Percentiles rank a stretch among this genome's conserved stretches.
These are phyloP conservation scores for Sporothrix brasiliensis DNA, from an alignment of 2,329 filamentous ascomycete species.

Conservation along the genomic window DNA sequence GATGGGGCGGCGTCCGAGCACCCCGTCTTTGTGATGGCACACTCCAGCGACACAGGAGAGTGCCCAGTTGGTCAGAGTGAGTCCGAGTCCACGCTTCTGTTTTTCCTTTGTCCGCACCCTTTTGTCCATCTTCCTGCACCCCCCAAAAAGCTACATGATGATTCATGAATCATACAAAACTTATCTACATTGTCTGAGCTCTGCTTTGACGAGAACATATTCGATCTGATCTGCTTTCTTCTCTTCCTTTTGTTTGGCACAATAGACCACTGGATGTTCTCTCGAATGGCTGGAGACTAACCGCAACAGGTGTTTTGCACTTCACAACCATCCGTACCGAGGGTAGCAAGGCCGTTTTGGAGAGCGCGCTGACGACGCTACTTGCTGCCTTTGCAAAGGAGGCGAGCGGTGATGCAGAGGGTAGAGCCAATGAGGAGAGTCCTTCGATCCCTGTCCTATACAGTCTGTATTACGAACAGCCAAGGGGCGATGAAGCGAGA, in stretches of 20 bases:
- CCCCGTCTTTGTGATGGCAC: conserved; percentile 66
- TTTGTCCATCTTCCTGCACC: conserved; percentile 12
- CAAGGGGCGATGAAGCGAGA: conserved; percentile 37
- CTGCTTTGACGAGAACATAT: conserved; percentile 73
- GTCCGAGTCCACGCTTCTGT: conserved; percentile 47
- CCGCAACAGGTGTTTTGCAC: conserved; percentile 45
- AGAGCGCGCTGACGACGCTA: conserved; percentile 48
- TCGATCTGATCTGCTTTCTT: conserved; percentile 39
- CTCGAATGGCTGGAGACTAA: conserved; percentile 40
- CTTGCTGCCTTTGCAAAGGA: conserved; percentile 38
- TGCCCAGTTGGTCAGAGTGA: conserved; percentile 88
- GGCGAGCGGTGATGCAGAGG: conserved; percentile 41
- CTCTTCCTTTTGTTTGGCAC: background rate
- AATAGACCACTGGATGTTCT: background rate
- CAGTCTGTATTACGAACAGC: conserved; percentile 60
- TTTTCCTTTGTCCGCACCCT: background rate
- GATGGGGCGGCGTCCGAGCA: conserved; percentile 43
- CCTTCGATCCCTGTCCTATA: conserved; percentile 49
- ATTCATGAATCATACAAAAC: conserved; percentile 74
- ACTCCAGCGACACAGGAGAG: conserved; percentile 90
- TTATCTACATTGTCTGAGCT: conserved; percentile 99
- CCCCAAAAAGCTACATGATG: conserved; percentile 66
- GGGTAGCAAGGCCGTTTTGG: conserved; percentile 46
- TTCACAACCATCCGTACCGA: conserved; percentile 47
- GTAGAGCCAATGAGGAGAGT: conserved; percentile 32